Evolutionary conservation across 345 rosid genomes (phyloP), one percentile per base, ranked within the genome.

Genomic region (Sapria himalayana): DNA sequence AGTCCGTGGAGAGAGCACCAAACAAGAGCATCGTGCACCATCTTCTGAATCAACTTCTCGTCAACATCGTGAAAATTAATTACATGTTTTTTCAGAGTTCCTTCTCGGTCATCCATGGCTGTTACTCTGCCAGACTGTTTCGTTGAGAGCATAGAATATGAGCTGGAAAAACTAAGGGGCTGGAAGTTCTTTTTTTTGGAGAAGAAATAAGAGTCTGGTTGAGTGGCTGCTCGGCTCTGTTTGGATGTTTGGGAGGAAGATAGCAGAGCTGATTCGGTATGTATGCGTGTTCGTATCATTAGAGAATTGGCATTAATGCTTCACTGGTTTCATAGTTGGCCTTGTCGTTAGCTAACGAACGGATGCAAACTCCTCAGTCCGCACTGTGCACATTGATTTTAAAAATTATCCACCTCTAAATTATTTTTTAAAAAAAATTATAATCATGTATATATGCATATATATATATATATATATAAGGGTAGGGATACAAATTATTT

Each of bases 1-100:
- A 91, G 85, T 6, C 99, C 99, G 41, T 77, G 77, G 57, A 84
- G 93, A 47, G 99, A 80, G 58, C 76, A 52, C 99, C 99, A 84
- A 39, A 91, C 99, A 45, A 89, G 93, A 61, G 92, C 84, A 67
- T 91, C 99, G 39, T 60, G 73, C 31, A 64, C 77, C 67, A 91
- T 51, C 54, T 73, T 66, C 32, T 71, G 69, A 50, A 84, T 45
- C 81, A 80, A 64, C 11, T 50, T 64, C 14, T 73, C 71, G 46
- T 73, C 77, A 29, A 68, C 49, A 18, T 46, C 59, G 25, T 64
- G 70, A 34, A 76, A 45, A 73, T 62, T 76, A 54, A 56, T 49
- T 29, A 50, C 21, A 54, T 72, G 51, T 51, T 55, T 59, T 25
- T 11, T 20, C 4, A 15, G 34, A 41, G 39, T 38, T 22, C 57